These are phyloP conservation scores for Eucalyptus curtisii DNA, from an alignment of 345 rosid species.

Conservation along the genomic window DNA sequence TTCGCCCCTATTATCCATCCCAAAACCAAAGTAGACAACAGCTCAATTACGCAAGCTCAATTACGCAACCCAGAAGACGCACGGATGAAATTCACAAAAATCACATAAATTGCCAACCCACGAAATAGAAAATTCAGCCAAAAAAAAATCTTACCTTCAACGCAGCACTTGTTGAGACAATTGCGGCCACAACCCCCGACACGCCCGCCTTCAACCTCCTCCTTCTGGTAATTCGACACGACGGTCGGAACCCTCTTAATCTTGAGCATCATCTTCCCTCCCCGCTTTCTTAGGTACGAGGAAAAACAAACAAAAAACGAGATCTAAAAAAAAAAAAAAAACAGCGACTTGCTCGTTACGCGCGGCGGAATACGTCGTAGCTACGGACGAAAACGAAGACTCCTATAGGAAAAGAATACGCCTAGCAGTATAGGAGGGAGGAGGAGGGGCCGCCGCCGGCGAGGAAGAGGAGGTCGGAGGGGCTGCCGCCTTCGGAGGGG, in stretches of 20 bases:
- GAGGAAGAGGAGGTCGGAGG: constrained; percentile 98
- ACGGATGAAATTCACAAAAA: not conserved
- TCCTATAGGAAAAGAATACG: not conserved
- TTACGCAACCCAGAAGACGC: not conserved
- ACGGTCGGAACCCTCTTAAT: constrained; percentile 90
- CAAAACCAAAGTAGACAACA: not conserved
- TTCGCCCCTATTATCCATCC: constrained; percentile 33
- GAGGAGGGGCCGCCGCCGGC: constrained; percentile 77
- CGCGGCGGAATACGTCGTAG: not conserved
- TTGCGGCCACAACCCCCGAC: constrained; percentile 69
- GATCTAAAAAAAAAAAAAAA: not conserved
- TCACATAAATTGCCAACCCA: not conserved
- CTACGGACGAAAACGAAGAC: not conserved
- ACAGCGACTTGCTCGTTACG: not conserved
- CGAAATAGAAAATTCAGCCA: not conserved
- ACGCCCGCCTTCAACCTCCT: constrained; percentile 49
- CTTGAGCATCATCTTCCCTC: constrained; percentile 44
- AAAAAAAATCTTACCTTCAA: constrained; percentile 29
- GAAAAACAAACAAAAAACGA: not conserved
- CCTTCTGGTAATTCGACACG: constrained; percentile 77
- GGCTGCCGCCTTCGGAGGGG: constrained; percentile 99
- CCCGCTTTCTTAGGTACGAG: not conserved
- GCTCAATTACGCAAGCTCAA: not conserved
- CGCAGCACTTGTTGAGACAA: constrained; percentile 59
- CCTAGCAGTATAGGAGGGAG: not conserved